Base-by-base conservation (phyloP, 2,329 filamentous ascomycete species). In the Orbilia oligospora region DNA sequence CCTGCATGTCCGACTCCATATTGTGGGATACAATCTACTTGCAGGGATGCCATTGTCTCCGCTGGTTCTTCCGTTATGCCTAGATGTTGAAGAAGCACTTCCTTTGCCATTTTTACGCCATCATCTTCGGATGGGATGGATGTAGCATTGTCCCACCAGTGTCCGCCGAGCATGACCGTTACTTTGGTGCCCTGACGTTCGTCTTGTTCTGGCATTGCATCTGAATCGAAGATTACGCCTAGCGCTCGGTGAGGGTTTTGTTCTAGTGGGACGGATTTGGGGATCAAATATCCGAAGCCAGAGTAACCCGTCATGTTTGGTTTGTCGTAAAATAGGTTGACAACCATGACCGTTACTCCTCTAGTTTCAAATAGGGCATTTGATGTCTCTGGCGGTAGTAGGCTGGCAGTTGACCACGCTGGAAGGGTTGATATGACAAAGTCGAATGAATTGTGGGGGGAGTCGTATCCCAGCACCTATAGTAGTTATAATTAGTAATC, bases 261-360 rank as follows among this genome's bases (percentile, higher is more conserved):
- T 44, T 90, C 89, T 58, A 88, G 87, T 2, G 91, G 88, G 0
- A 93, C 87, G 16, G 90, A 90, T 76, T 90, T 90, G 0, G 96
- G 95, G 76, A 99, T 92, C 4, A 99, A 89, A 84, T 98, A 98
- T 80, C 96, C 96, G 83, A 98, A 97, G 18, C 94, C 96, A 33
- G 87, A 85, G 71, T 90, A 86, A 14, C 89, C 88, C 61, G 93
- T 87, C 41, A 97, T 85, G 72, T 89, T 83, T 5, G 90, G 87
- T 51, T 89, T 87, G 0, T 88, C 86, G 84, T 91, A 99, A 88
- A 91, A 97, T 58, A 99, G 87, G 85, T 97, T 97, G 79, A 99
- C 92, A 1, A 94, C 92, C 90, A 94, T 94, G 81, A 97, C 94
- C 36, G 91, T 94, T 33, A 95, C 92, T 41, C 91, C 89, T 67